Base-by-base conservation (phyloP, 768 basidiomycete genomes). In the Termitomyces sp. region DNA sequence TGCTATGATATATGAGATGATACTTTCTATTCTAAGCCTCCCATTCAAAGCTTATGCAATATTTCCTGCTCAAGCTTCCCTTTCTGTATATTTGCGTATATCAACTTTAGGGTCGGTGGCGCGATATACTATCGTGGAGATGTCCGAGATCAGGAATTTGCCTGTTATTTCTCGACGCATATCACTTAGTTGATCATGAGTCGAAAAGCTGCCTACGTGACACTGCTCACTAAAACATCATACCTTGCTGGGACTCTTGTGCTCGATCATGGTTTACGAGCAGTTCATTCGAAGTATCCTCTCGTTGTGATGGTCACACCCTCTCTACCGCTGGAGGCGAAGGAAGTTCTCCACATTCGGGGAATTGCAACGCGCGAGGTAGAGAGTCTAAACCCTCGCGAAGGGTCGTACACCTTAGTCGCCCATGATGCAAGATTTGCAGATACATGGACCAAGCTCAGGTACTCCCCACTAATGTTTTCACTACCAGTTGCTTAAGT, bases 261-360 rank as follows among this genome's bases (percentile, higher is more conserved):
- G 16, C 68, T 91, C 16, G 68, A 83, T 55, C 65, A 83, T 54
- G 77, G 82, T 27, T 73, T 90, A 42, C 73, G 72, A 36, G 53
- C 74, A 12, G 81, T 83, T 32, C 68, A 76, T 15, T 84, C 86
- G 15, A 74, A 75, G 56, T 93, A 91, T 68, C 84, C 89, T n/a
- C 75, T 94, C 16, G 76, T 93, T 41, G 88, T 87, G 35, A 89
- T 94, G 84, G 79, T 81, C 35, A 89, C 91, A 0, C 73, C 83
- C 5, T 64, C 73, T 2, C 65, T 94, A 27, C 74, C 84, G 3
- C 56, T 73, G 29, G 74, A 80, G 20, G 79, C 76, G 11, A 76
- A 77, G 45, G 70, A 72, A 23, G 67, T 85, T 40, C 77, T 98
- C 31, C 56, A 61, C 23, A 75, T 73, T 43, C 72, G 76, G 7